Base-by-base conservation (phyloP, 2,329 filamentous ascomycete genomes). In the Epichloe sylvatica region DNA sequence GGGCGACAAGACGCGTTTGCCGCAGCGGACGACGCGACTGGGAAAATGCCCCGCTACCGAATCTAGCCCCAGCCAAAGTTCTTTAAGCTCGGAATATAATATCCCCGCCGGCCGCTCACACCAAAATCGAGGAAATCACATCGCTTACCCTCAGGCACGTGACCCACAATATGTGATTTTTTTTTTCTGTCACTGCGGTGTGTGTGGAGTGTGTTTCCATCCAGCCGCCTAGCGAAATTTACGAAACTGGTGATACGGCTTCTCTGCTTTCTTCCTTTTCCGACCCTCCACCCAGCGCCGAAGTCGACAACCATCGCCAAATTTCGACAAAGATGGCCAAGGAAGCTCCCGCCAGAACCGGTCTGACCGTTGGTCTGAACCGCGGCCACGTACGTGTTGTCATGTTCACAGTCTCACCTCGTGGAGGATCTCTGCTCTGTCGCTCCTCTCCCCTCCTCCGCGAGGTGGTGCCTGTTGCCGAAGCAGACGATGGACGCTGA, bases 371-470 rank as follows among this genome's bases (percentile, higher is more conserved):
- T 64, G 79, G 79, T 67, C 67, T 74, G 63, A 81, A 82, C 76
- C 76, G 74, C 61, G 76, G 78, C 68, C 73, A 80, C 73, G 78
- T 81, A 81, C 70, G 75, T 71, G 39, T 21, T 45, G 15, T 25
- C 41, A 49, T 53, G 46, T 55, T 59, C 65, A 64, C 67, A 68
- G 74, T 83, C 79, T 83, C 79, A 82, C 78, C 79, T 83, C 79
- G 76, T 82, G 79, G 79, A 83, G 79, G 78, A 83, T 83, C 77
- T 77, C 78, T 80, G 77, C 76, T 59, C 57, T 56, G 49, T 43
- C 33, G 46, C 52, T 37, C 35, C 39, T 46, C 39, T 52, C 51
- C 50, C 54, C 54, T 57, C 56, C 53, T 56, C 60, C 54, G 56
- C 55, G 56, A 59, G 55, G 55, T 54, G 54, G 49, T 48, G 47